Base-by-base conservation (phyloP, 176 grass and related monocot genomes). In the Juncus inflexus region DNA sequence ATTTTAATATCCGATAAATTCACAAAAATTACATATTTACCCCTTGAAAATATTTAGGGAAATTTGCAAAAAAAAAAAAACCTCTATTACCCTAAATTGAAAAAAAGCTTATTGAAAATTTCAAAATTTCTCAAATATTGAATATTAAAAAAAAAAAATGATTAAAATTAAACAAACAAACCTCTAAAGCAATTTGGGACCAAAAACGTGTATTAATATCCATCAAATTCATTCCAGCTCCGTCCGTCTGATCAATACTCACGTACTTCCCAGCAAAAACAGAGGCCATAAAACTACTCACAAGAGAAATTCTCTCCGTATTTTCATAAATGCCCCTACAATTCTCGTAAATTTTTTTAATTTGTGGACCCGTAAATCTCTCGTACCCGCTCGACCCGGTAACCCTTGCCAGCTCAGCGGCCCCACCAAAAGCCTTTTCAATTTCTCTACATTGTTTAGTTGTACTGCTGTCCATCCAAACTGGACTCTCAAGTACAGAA, bases 391-490 rank as follows among this genome's bases (percentile, higher is more conserved):
- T 76, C 60, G 92, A 97, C 39, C 92, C 92, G 58, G 92, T 91
- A 49, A 97, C 77, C 55, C 90, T 78, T 62, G 92, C 84, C 63
- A 97, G 67, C 80, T 97, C 92, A 61, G 89, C 69, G 42, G 92
- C 82, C 50, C 92, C 85, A 56, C 87, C 92, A 3, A 97, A 87
- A 77, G 82, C 87, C 54, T 67, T 86, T 68, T 97, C 92, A 74
- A 97, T 74, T 71, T 91, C 87, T 84, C 87, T 97, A 63, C 92
- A 97, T 73, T 97, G 92, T 38, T 67, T 85, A 49, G 77, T 89
- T 19, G 92, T 97, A 73, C 92, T 97, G 75, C 84, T 84, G 75
- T 97, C 92, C 92, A 97, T 97, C 92, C 92, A 97, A 88, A 97
- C 68, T 35, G 92, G 92, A 37, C 87, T 91, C 39, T 91, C 83